Evolutionary conservation across 768 basidiomycete species (phyloP).

Genomic region (Lactarius hatsudake): DNA sequence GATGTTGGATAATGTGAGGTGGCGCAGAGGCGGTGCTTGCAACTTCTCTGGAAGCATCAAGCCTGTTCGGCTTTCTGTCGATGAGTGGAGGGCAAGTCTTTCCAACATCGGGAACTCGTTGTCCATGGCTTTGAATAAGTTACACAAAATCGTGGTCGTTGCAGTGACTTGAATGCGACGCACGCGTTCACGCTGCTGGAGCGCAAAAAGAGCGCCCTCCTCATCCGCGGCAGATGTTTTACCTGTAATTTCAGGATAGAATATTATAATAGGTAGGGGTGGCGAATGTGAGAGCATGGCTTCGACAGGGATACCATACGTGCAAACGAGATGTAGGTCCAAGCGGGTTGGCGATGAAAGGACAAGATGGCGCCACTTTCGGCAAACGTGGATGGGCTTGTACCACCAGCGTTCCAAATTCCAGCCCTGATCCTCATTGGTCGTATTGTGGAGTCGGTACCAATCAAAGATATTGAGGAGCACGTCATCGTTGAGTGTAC

Average conservation of each 20-base stretch:
- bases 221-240: background rate
- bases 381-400: slow-evolving; percentile 9
- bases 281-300: slow-evolving; percentile 6
- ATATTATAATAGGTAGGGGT: slow-evolving; percentile 14
- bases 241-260: background rate
- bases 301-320: slow-evolving; percentile 3
- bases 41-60: background rate
- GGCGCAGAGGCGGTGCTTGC: background rate
- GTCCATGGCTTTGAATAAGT: slow-evolving; percentile 10
- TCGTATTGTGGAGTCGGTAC: background rate
- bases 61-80: background rate
- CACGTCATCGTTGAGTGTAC: background rate
- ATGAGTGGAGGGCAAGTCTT: background rate
- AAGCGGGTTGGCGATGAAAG: background rate
- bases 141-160: background rate
- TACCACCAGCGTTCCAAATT: slow-evolving; percentile 19
- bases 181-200: slow-evolving; percentile 6
- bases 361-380: slow-evolving; percentile 4
- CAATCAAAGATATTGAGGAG: slow-evolving; percentile 11
- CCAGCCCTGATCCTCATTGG: background rate
- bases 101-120: slow-evolving; percentile 1
- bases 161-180: background rate
- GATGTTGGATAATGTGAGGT: slow-evolving; percentile 9
- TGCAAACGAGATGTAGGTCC: slow-evolving; percentile 11
- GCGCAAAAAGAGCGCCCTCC: background rate